Base-by-base conservation (phyloP, 2,329 filamentous ascomycete genomes). In the Beauveria asiatica region DNA sequence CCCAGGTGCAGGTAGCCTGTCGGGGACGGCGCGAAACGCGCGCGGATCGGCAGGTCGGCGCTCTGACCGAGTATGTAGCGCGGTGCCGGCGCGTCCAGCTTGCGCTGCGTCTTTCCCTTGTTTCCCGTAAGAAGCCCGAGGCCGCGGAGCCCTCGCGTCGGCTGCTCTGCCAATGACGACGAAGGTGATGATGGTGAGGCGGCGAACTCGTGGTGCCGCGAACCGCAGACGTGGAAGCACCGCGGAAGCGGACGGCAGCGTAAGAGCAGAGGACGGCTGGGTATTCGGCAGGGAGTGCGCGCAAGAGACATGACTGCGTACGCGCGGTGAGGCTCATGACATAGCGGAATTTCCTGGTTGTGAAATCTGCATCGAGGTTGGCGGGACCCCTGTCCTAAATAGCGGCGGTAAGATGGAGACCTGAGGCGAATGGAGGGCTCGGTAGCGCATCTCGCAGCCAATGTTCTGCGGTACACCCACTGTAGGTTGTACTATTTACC, bases 1-100 rank as follows among this genome's bases (percentile, higher is more conserved):
- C 94, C 94, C 13, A 99, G 79, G 74, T 99, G 94, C 25, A 99
- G 80, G 68, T 93, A 92, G 1, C 94, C 94, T 0, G 94, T 99
- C 0, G 94, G 94, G 1, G 94, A 97, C 0, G 94, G 94, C 1
- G 95, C 94, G 73, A 99, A 99, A 51, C 94, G 87, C 19, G 94
- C 69, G 33, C 73, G 66, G 52, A 75, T 73, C 13, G 73, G 73
- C 13, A 66, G 61, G 90, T 71, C 90, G 80, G 62, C 84, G 84
- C 65, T 67, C 53, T 74, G 69, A 13, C 72, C 73, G 2, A 75
- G 66, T 56, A 75, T 72, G 48, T 65, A 68, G 50, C 65, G 70
- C 17, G 23, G 68, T 56, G 13, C 49, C 55, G 5, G 30, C 37
- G 21, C 9, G 33, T 33, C 55, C 17, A 17, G 9, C n/a, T 33